Percentiles rank a stretch among this genome's conserved stretches.
phyloP scores from a whole-genome alignment of 805 yeast genomes.

The Ogataea parapolymorpha region DNA sequence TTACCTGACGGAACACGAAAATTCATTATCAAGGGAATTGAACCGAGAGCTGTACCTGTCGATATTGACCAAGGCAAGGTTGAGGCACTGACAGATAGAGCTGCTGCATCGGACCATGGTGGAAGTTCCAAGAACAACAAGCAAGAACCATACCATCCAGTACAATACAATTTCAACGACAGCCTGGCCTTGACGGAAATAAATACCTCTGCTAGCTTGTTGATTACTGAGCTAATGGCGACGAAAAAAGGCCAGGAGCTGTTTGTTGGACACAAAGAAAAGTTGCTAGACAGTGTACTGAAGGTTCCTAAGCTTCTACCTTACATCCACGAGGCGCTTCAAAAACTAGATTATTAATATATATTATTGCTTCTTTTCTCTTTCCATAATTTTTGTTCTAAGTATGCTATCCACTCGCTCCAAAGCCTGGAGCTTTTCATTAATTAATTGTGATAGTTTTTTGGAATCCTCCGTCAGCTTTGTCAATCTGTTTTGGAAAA shows the following conservation, averaged over 20 bases:
- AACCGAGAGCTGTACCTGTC: slow-evolving; percentile 70
- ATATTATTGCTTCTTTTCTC: slow-evolving; percentile 30
- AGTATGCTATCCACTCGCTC: slow-evolving; percentile 58
- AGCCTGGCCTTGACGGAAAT: slow-evolving; percentile 37
- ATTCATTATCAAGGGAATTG: slow-evolving; percentile 91
- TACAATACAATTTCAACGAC: slow-evolving; percentile 33
- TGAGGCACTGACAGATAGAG: slow-evolving; percentile 34
- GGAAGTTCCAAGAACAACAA: slow-evolving; percentile 18
- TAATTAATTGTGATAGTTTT: slow-evolving; percentile 70
- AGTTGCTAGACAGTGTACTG: slow-evolving; percentile 31
- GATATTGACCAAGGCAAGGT: slow-evolving; percentile 42
- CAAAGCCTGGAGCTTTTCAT: slow-evolving; percentile 65
- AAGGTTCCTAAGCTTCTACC: slow-evolving; percentile 35
- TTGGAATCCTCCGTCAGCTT: slow-evolving; percentile 71
- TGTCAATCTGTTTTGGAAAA: slow-evolving; percentile 68
- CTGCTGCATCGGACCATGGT: slow-evolving; percentile 12
- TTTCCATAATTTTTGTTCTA: slow-evolving; percentile 49
- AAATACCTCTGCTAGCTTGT: slow-evolving; percentile 36
- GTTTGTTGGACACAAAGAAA: slow-evolving; percentile 31
- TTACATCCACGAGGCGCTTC: slow-evolving; percentile 23
- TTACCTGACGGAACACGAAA: slow-evolving; percentile 63
- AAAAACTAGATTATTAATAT: slow-evolving; percentile 21
- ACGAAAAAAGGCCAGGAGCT: slow-evolving; percentile 33
- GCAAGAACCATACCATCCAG: slow-evolving; percentile 30
- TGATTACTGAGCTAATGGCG: slow-evolving; percentile 35